phyloP scores from a whole-genome alignment of 1,139 yeast species.

The Yamadazyma diddensiae region DNA sequence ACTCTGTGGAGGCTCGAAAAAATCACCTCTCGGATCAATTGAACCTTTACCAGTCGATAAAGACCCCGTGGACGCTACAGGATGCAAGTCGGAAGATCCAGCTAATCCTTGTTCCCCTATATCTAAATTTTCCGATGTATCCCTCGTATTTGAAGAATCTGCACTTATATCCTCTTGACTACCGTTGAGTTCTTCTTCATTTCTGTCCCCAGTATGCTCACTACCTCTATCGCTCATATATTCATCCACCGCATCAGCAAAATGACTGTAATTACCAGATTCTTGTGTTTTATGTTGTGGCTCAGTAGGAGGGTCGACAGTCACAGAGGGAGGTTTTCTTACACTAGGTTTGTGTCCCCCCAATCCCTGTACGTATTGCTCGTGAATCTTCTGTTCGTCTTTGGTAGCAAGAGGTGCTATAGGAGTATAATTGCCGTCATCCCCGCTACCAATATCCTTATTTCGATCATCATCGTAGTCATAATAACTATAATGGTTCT shows the following conservation, averaged over 20 bases:
- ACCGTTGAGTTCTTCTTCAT: background rate
- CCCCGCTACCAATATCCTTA: constrained; percentile 5
- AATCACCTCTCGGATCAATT: constrained; percentile 16
- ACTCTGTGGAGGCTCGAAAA: constrained; percentile 10
- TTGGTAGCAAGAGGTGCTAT: constrained; percentile 25
- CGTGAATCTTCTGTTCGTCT: constrained; percentile 27
- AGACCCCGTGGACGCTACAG: constrained; percentile 35
- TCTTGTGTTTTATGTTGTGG: constrained; percentile 5
- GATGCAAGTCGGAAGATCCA: constrained; percentile 18
- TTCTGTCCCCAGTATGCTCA: constrained; percentile 18
- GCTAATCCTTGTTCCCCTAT: background rate
- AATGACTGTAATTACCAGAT: constrained; percentile 14
- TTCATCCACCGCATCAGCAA: constrained; percentile 18
- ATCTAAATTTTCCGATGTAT: background rate
- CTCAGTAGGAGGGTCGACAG: background rate
- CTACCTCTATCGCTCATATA: constrained; percentile 23
- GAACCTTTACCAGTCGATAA: constrained; percentile 39
- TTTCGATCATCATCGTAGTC: constrained; percentile 10
- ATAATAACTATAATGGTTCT: constrained; percentile 17
- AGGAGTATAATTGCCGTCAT: constrained; percentile 22
- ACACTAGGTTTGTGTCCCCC: constrained; percentile 34
- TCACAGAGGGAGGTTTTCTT: constrained; percentile 14
- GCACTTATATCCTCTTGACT: background rate
- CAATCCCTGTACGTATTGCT: constrained; percentile 24
- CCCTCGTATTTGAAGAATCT: background rate